Base-by-base conservation (phyloP, 768 basidiomycete species). In the Lepiota subincarnata region DNA sequence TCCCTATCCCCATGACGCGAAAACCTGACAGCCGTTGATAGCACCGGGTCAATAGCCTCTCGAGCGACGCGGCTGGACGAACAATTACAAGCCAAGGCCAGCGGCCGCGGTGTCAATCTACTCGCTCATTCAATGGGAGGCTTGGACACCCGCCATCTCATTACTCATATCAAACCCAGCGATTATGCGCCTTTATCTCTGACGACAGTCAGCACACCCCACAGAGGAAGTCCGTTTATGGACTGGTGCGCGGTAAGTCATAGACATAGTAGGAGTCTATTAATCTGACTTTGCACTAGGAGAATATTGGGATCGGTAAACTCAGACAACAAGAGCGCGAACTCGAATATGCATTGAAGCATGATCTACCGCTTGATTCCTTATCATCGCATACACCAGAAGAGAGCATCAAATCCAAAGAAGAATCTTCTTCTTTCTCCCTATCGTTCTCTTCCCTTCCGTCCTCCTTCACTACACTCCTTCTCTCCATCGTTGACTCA, bases 51-150 rank as follows among this genome's bases (percentile, higher is more conserved):
- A 0, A 86, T 99, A 50, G 71, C 81, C 11, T 86, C 89, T 10
- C 84, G 97, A 16, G 88, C 94, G 0, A 76, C 84, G 49, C 79
- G 76, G 41, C 74, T 99, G 58, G 80, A 98, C 66, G 75, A 75
- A 19, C 82, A 87, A 59, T 77, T 99, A 10, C 75, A 82, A 52
- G 64, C 72, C 11, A 84, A 75, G 43, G 83, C 86, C 3, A 75
- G 72, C 12, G 93, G 91, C 4, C 81, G 86, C 44, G 91, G 88
- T 7, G 70, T 98, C 62, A 99, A 99, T 66, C 84, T 99, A 58
- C 75, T 99, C 41, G 97, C 92, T 0, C 97, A 99, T 66, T 95
- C 92, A 6, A 99, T 99, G 97, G 96, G 96, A 16, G 96, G 96
- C 0, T 77, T 99, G 7, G 97, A 99, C 64, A 93, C 93, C 64